phyloP scores from a whole-genome alignment of 495 filamentous ascomycete species.

The Cercophora sp. region DNA sequence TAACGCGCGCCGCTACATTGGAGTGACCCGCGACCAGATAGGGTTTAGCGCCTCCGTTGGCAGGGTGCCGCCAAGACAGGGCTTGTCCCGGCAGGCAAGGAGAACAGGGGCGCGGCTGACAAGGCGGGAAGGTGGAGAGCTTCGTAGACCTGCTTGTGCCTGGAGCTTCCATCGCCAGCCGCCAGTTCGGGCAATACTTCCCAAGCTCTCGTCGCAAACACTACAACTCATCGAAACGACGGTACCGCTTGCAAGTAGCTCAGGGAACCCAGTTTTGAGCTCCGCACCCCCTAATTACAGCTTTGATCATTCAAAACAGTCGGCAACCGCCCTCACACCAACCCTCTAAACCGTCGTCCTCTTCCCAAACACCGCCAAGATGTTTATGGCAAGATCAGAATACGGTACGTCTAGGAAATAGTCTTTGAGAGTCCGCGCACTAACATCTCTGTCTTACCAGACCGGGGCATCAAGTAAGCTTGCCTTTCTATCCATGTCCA shows the following conservation, averaged over 20 bases:
- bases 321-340: neutral
- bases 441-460: no score
- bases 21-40: neutral
- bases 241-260: no score
- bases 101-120: neutral
- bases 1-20: neutral
- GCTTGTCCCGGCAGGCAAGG: slow-evolving; percentile 2
- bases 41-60: neutral
- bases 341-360: neutral
- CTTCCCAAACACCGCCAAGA: slow-evolving; percentile 51
- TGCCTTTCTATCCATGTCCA: slow-evolving; percentile 1
- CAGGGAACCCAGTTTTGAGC: no score
- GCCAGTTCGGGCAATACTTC: slow-evolving; percentile 30
- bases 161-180: slow-evolving; percentile 23
- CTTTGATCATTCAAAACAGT: no score
- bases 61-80: slow-evolving; percentile 7
- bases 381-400: slow-evolving; percentile 99
- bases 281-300: no score
- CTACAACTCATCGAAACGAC: no score
- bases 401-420: slow-evolving; percentile 85
- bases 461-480: slow-evolving; percentile 97
- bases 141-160: slow-evolving; percentile 32
- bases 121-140: slow-evolving; percentile 17
- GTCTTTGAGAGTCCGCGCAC: no score
- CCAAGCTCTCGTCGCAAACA: slow-evolving; percentile 22